Base-by-base conservation (phyloP, 306 rosid genomes). In the Cicer judaicum region DNA sequence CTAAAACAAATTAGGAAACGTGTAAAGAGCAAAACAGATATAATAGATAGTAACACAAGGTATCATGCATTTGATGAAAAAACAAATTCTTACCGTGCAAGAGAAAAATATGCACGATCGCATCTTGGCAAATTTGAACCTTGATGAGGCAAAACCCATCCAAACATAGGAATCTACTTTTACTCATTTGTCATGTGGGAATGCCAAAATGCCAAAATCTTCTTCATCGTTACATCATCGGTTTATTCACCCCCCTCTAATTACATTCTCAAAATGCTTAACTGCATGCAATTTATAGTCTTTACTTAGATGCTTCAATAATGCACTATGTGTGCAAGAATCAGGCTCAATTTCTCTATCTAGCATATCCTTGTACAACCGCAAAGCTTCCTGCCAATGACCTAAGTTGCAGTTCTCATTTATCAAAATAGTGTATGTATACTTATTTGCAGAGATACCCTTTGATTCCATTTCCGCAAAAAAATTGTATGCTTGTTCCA, bases 371-470 rank as follows among this genome's bases (percentile, higher is more conserved):
- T 66, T 86, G 76, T 92, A 92, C 85, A 92, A 74, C 72, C 84
- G 84, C 72, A 87, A 75, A 67, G 93, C 92, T 64, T 92, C 98
- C 71, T 78, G 77, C 98, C 96, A 92, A 52, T 73, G 73, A 52
- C 85, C 85, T 59, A 76, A 70, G 69, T 87, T 82, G 85, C 90
- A 82, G 59, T 84, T 90, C 87, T 84, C 92, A 64, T 83, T 87
- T 74, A 92, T 90, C 63, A 92, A 84, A 60, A 92, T 88, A 40
- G 96, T 92, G 87, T 87, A 90, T 12, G 96, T 90, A 81, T 87
- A 92, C 89, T 92, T 92, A 74, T 90, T 92, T 74, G 96, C 82
- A 78, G 68, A 82, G 78, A 92, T 73, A 65, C 88, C 90, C 76
- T 83, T 87, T 46, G 67, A 88, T 67, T 92, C 88, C 96, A 92